Conservation (phyloP, 192 early-diverging fungal genomes). For the Oehlia diaphana region DNA sequence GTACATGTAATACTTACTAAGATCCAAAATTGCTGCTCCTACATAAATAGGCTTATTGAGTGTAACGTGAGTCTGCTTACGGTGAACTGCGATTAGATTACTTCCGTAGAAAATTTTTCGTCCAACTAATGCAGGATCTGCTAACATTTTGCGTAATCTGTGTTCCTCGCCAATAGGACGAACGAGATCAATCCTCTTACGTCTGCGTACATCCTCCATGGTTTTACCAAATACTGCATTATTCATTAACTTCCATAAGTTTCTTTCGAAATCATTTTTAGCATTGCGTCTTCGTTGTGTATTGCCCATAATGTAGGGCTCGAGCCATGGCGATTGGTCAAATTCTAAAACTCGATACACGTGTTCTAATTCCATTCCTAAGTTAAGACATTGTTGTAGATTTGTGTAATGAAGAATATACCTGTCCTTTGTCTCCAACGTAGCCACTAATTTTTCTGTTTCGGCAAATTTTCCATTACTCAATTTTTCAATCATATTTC, state of each 20-base stretch:
- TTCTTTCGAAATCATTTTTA: constrained; percentile 26
- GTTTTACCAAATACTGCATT: constrained; percentile 28
- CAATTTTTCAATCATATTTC: neutral
- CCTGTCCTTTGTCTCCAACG: constrained; percentile 2
- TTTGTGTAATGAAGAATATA: constrained; percentile 22
- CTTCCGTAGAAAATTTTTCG: neutral
- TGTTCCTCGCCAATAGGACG: neutral
- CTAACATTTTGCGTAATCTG: neutral
- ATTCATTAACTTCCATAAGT: constrained; percentile 28
- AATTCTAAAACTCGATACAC: constrained; percentile 20
- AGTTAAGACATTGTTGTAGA: constrained; percentile 11
- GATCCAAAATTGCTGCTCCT: too few relatives aligned
- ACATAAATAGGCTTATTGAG: too few relatives aligned
- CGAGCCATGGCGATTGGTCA: constrained; percentile 7
- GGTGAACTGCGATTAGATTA: constrained; percentile 6
- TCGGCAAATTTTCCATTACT: neutral
- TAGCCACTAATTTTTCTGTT: constrained; percentile 22
- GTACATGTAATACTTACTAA: too few relatives aligned
- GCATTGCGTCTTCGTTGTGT: constrained; percentile 24
- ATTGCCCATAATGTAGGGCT: constrained; percentile 1
- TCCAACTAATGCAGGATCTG: neutral
- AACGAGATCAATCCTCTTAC: neutral
- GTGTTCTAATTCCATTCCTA: constrained; percentile 6
- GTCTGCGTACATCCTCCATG: constrained; percentile 12
- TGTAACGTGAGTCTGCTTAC: neutral